Conservation (phyloP, 2,329 filamentous ascomycete genomes). For the Teratosphaeria destructans region DNA sequence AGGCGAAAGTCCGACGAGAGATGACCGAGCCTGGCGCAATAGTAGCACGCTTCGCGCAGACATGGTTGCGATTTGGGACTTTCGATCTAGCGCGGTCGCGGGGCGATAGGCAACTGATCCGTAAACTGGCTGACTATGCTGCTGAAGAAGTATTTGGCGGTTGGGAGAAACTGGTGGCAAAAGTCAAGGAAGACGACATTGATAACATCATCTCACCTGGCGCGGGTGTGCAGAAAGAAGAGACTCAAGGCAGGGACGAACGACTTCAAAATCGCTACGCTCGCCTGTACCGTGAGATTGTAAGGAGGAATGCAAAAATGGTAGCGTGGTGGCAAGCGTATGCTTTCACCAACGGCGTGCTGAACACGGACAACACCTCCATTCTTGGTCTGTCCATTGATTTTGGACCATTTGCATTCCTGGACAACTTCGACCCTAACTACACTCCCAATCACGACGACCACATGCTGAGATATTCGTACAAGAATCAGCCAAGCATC, state of each 20-base stretch:
- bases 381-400: slow-evolving; percentile 82
- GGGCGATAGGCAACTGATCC: slow-evolving; percentile 64
- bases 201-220: slow-evolving; percentile 31
- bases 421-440: slow-evolving; percentile 88
- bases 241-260: slow-evolving; percentile 56
- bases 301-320: slow-evolving; percentile 71
- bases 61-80: slow-evolving; percentile 86
- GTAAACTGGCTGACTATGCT: slow-evolving; percentile 68
- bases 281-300: slow-evolving; percentile 77
- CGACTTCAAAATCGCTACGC: slow-evolving; percentile 76
- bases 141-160: slow-evolving; percentile 80
- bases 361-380: slow-evolving; percentile 97
- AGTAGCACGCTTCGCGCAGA: slow-evolving; percentile 81
- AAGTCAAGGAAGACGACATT: slow-evolving; percentile 27
- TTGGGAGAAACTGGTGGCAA: slow-evolving; percentile 70
- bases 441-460: slow-evolving; percentile 99
- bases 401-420: slow-evolving; percentile 93
- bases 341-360: slow-evolving; percentile 96
- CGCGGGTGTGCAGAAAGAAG: slow-evolving; percentile 34
- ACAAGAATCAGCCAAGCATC: slow-evolving; percentile 86
- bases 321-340: slow-evolving; percentile 96
- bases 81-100: slow-evolving; percentile 84
- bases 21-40: slow-evolving; percentile 81
- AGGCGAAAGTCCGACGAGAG: slow-evolving; percentile 66
- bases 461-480: slow-evolving; percentile 73